A percentile compares a stretch with the other conserved stretches of the same genome.
These are phyloP conservation scores for Auriscalpium orientale DNA, from an alignment of 768 basidiomycete species.

Conservation along the genomic window DNA sequence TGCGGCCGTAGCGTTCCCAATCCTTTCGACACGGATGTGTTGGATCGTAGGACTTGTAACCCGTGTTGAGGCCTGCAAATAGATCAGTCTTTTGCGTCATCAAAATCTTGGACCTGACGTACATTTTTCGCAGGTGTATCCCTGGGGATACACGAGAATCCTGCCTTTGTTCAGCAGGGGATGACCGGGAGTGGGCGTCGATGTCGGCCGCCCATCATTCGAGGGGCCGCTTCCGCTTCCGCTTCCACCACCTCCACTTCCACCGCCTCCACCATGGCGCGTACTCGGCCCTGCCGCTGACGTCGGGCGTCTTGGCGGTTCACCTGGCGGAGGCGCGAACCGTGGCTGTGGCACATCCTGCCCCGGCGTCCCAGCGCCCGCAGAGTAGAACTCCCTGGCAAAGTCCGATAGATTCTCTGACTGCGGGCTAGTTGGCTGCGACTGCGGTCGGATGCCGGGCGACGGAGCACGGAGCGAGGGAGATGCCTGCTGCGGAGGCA, in stretches of 20 bases:
- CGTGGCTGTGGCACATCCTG: constrained; percentile 3
- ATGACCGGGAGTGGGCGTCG: constrained; percentile 54
- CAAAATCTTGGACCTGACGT: constrained; percentile 13
- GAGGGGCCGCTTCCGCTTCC: constrained; percentile 12
- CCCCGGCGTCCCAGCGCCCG: constrained; percentile 26
- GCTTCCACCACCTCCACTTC: neutral
- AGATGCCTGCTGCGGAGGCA: constrained; percentile 15
- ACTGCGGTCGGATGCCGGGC: neutral
- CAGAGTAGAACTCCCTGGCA: constrained; percentile 55
- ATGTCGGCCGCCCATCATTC: constrained; percentile 59
- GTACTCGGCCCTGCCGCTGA: constrained; percentile 4
- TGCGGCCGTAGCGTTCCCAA: constrained; percentile 62
- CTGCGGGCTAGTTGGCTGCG: constrained; percentile 12
- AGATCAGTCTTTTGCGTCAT: neutral
- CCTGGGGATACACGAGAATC: constrained; percentile 63
- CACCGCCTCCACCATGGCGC: neutral
- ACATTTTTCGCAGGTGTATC: constrained; percentile 65
- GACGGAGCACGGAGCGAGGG: constrained; percentile 9
- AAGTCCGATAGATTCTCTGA: constrained; percentile 39
- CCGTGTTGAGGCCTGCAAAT: constrained; percentile 57
- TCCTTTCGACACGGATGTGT: constrained; percentile 62
- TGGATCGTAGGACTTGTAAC: constrained; percentile 66
- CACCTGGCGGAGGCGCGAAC: constrained; percentile 27
- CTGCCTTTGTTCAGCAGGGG: constrained; percentile 55
- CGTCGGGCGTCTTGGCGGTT: constrained; percentile 16